Evolutionary conservation across 2,329 filamentous ascomycete genomes (phyloP).

Genomic region (Penicillium nordicum): DNA sequence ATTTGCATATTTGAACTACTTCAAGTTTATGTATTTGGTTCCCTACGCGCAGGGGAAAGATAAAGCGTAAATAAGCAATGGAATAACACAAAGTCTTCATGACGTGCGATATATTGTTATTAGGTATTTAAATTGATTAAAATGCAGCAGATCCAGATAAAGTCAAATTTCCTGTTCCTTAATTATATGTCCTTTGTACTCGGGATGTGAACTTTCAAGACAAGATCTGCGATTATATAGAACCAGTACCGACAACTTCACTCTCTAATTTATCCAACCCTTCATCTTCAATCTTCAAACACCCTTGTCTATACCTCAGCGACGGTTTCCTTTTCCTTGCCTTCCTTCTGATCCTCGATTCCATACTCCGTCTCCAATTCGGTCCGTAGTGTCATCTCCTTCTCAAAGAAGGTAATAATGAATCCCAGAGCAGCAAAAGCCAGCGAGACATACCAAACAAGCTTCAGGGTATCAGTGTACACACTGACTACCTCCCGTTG

Average conservation of each 20-base stretch:
- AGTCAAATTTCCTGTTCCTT: too few relatives aligned
- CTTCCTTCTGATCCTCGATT: neutral
- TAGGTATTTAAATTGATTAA: neutral
- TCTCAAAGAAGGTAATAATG: neutral
- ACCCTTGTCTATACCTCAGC: neutral
- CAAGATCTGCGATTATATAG: too few relatives aligned
- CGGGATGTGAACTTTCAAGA: too few relatives aligned
- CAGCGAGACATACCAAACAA: neutral
- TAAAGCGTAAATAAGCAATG: neutral
- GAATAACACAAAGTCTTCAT: neutral
- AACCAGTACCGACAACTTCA: neutral
- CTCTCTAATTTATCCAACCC: neutral
- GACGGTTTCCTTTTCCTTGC: neutral
- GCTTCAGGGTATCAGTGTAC: neutral
- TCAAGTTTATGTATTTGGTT: conserved; percentile 12
- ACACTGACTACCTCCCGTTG: neutral
- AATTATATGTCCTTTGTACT: too few relatives aligned
- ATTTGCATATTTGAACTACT: conserved; percentile 14
- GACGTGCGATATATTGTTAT: neutral
- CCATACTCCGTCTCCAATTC: neutral
- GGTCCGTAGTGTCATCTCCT: neutral
- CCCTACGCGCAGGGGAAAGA: neutral
- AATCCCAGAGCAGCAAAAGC: neutral
- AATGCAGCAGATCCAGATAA: too few relatives aligned
- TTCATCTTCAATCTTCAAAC: neutral